These are phyloP conservation scores for Venturia nashicola DNA, from an alignment of 2,329 filamentous ascomycete species.

Conservation along the genomic window DNA sequence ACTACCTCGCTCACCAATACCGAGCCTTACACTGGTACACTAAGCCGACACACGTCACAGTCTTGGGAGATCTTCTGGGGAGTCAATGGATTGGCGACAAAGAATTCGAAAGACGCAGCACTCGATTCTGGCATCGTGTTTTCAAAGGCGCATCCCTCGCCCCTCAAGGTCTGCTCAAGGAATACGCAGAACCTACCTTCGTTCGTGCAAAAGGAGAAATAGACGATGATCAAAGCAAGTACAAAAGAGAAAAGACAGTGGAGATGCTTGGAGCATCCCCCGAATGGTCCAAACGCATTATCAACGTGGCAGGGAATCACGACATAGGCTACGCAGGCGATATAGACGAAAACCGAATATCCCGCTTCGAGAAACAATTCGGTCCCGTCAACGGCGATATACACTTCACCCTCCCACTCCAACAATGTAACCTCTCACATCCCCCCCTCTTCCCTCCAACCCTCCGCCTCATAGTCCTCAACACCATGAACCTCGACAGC, in stretches of 20 bases:
- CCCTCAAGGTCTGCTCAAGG: constrained; percentile 26
- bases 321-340: constrained; percentile 96
- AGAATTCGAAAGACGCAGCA: constrained; percentile 65
- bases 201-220: neutral
- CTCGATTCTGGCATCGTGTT: constrained; percentile 69
- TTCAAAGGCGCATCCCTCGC: constrained; percentile 59
- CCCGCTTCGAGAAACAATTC: constrained; percentile 73
- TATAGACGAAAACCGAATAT: constrained; percentile 60
- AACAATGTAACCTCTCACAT: neutral
- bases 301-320: constrained; percentile 90
- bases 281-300: constrained; percentile 62
- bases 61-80: constrained; percentile 82
- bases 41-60: constrained; percentile 71
- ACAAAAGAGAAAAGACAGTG: constrained; percentile 17
- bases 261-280: constrained; percentile 33
- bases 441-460: constrained; percentile 41
- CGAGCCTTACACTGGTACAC: constrained; percentile 74
- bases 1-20: constrained; percentile 88
- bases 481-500: constrained; percentile 86
- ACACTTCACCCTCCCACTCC: constrained; percentile 39
- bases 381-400: constrained; percentile 87
- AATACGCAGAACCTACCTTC: constrained; percentile 13
- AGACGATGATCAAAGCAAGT: constrained; percentile 23
- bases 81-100: constrained; percentile 87
- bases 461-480: constrained; percentile 73